Conservation (phyloP, 768 basidiomycete genomes). For the Daedalea quercina region DNA sequence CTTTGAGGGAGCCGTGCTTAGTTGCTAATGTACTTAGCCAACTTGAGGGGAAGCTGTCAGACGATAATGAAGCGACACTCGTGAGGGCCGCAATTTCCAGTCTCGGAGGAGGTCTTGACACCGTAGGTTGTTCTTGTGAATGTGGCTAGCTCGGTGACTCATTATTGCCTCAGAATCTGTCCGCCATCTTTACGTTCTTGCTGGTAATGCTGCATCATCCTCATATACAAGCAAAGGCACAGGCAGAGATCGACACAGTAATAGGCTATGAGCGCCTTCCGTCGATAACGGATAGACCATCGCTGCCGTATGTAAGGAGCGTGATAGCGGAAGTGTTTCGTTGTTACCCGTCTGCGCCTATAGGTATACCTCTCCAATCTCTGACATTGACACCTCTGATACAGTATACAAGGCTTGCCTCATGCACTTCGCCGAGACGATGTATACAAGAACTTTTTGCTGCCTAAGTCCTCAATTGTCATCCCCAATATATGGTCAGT, state of each 20-base stretch:
- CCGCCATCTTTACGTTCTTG: not conserved
- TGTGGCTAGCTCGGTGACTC: no score
- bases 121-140: not conserved
- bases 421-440: slow-evolving; percentile 34
- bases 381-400: no score
- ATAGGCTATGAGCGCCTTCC: slow-evolving; percentile 49
- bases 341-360: slow-evolving; percentile 26
- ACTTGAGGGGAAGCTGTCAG: not conserved
- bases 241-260: slow-evolving; percentile 53
- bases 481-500: slow-evolving; percentile 33
- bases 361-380: no score
- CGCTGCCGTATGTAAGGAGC: slow-evolving; percentile 48
- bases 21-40: not conserved
- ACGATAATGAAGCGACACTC: not conserved
- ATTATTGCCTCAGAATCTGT: not conserved
- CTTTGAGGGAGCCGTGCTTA: not conserved
- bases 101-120: slow-evolving; percentile 3
- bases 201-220: slow-evolving; percentile 2
- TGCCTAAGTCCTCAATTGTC: slow-evolving; percentile 34
- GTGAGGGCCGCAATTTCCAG: not conserved
- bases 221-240: slow-evolving; percentile 35
- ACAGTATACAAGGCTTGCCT: slow-evolving; percentile 22
- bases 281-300: slow-evolving; percentile 39
- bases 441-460: slow-evolving; percentile 33
- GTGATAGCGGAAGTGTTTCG: slow-evolving; percentile 43